Evolutionary conservation across 2,329 filamentous ascomycete genomes (phyloP).

Genomic region (Aspergillus sp.): DNA sequence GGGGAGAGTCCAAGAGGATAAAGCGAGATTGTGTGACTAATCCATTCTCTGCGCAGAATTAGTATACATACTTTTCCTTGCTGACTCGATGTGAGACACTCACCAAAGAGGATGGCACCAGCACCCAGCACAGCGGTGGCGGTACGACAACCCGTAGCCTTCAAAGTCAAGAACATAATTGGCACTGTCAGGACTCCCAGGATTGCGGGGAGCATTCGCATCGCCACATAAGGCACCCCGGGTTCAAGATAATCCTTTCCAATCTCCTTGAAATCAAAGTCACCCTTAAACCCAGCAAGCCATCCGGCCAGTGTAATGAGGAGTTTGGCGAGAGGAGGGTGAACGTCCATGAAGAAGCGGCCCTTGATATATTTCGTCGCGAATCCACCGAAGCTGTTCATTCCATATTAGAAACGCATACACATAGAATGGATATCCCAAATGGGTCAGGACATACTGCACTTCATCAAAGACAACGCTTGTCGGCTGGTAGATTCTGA

Average conservation of each 20-base stretch:
- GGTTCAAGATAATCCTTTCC: constrained; percentile 98
- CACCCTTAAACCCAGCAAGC: constrained; percentile 89
- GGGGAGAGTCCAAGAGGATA: constrained; percentile 92
- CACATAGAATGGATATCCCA: neutral
- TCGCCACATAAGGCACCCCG: constrained; percentile 92
- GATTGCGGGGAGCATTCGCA: constrained; percentile 89
- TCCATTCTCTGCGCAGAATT: constrained; percentile 71
- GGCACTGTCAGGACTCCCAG: constrained; percentile 86
- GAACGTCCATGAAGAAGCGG: constrained; percentile 99
- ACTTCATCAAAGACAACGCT: constrained; percentile 99
- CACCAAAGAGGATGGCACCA: constrained; percentile 86
- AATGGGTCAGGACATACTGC: constrained; percentile 65
- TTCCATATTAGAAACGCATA: constrained; percentile 6
- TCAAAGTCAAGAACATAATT: constrained; percentile 91
- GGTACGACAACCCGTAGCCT: constrained; percentile 84
- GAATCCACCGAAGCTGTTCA: constrained; percentile 86
- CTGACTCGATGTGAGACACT: constrained; percentile 15
- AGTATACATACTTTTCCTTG: neutral
- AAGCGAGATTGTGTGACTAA: constrained; percentile 91
- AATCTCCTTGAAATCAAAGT: constrained; percentile 99
- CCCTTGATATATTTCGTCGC: constrained; percentile 99
- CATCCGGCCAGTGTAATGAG: constrained; percentile 93
- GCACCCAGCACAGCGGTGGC: constrained; percentile 81
- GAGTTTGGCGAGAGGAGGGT: constrained; percentile 93
- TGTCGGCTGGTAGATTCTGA: constrained; percentile 92